A percentile compares a stretch with the other conserved stretches of the same genome.
These are phyloP conservation scores for Murraya paniculata DNA, from an alignment of 345 rosid genomes.

Conservation along the genomic window DNA sequence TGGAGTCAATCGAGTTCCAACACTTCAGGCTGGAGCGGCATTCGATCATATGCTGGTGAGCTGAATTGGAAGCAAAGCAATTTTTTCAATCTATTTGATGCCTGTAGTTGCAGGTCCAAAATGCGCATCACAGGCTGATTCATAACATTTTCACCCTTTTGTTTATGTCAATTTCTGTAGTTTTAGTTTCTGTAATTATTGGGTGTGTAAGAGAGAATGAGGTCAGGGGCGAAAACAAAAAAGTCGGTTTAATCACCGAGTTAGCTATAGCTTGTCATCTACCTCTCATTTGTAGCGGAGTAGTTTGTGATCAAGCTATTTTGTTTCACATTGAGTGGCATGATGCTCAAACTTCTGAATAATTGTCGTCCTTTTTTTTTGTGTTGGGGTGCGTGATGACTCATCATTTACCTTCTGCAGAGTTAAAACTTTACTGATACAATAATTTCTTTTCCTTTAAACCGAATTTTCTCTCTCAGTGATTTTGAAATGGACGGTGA, in stretches of 20 bases:
- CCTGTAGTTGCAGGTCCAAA: neutral
- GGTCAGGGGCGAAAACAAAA: no score
- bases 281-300: neutral
- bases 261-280: neutral
- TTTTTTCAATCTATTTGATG: neutral
- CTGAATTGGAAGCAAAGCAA: conserved; percentile 16
- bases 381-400: neutral
- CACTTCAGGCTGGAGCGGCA: conserved; percentile 66
- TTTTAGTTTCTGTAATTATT: conserved; percentile 5
- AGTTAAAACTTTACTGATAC: no score
- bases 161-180: neutral
- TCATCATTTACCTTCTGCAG: no score
- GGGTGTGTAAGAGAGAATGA: neutral
- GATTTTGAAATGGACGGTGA: no score
- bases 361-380: neutral
- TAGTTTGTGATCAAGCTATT: neutral
- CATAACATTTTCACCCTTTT: neutral
- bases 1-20: conserved; percentile 61
- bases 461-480: no score
- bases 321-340: neutral
- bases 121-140: neutral
- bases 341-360: neutral
- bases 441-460: no score
- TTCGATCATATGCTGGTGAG: conserved; percentile 82
- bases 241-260: neutral